Base-by-base conservation (phyloP, 106 monocot species). In the Apostasia ramifera region DNA sequence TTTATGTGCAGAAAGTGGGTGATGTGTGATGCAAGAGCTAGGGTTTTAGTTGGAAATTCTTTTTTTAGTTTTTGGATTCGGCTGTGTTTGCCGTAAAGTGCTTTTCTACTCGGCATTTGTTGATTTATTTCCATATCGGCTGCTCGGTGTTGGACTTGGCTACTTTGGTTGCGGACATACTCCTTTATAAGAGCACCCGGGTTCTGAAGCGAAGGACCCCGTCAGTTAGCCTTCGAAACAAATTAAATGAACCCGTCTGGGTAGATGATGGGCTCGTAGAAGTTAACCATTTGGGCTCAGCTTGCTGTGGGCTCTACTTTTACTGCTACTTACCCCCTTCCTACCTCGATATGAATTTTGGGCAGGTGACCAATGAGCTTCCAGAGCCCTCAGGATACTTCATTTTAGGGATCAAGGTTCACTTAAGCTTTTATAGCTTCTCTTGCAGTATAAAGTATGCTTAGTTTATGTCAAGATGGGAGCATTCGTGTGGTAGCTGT, bases 11-110 rank as follows among this genome's bases (percentile, higher is more conserved):
- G 26, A 43, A 37, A 65, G 4, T 8, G 15, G 8, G 46, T 65
- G 15, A 48, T 65, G 65, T 38, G 65, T 47, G 65, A 47, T 46
- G 11, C 46, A 26, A 47, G 12, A 37, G 47, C 38, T 65, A 65
- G 65, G 65, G 65, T 62, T 63, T 65, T 46, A 65, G 65, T 13
- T 45, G 13, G n/a, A 62, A 43, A 47, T 46, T n/a, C 40, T 63
- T 65, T 41, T 48, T 47, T 47, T 65, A 26, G 26, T 65, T 15
- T 26, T 65, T 65, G 47, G 15, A 26, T 48, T 13, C 9, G 65
- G 45, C 8, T 14, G 48, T 47, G 65, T 47, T 65, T 15, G 15
- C 46, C 5, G 15, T 43, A 37, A 47, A 47, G 48, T 47, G 65
- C 37, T 2, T 41, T 65, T 48, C 42, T 65, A 13, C 26, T 48